phyloP scores from a whole-genome alignment of 768 basidiomycete genomes.

The Boletus eberwhitei region DNA sequence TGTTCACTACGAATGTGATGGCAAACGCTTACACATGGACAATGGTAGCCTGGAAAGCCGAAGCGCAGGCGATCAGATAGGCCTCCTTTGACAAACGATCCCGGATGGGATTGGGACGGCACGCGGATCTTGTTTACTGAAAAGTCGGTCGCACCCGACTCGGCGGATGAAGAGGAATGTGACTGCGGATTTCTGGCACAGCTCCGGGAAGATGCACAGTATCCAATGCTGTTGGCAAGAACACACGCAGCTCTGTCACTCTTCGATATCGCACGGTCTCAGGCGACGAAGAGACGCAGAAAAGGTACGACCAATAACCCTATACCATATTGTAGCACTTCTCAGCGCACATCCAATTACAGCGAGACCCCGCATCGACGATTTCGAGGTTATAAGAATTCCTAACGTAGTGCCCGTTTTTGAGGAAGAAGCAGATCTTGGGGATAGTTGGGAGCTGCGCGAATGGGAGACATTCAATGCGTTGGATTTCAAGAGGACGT shows the following conservation, averaged over 20 bases:
- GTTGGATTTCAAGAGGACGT: constrained; percentile 12
- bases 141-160: not conserved
- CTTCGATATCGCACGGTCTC: constrained; percentile 5
- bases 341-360: not conserved
- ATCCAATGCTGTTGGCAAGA: not conserved
- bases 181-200: not conserved
- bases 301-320: not conserved
- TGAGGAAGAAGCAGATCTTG: constrained; percentile 6
- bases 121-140: constrained; percentile 5
- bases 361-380: constrained; percentile 13
- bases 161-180: not conserved
- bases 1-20: not conserved
- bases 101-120: constrained; percentile 27
- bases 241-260: constrained; percentile 1
- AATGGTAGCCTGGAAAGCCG: constrained; percentile 13
- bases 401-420: constrained; percentile 18
- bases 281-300: not conserved
- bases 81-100: constrained; percentile 14
- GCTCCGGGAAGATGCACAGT: not conserved
- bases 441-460: not conserved
- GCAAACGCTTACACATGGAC: not conserved
- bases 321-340: not conserved
- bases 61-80: constrained; percentile 7
- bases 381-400: constrained; percentile 24
- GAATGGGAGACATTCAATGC: constrained; percentile 27